Conservation (phyloP, 352 stramenopile genomes). For the Ophiocytium majus region DNA sequence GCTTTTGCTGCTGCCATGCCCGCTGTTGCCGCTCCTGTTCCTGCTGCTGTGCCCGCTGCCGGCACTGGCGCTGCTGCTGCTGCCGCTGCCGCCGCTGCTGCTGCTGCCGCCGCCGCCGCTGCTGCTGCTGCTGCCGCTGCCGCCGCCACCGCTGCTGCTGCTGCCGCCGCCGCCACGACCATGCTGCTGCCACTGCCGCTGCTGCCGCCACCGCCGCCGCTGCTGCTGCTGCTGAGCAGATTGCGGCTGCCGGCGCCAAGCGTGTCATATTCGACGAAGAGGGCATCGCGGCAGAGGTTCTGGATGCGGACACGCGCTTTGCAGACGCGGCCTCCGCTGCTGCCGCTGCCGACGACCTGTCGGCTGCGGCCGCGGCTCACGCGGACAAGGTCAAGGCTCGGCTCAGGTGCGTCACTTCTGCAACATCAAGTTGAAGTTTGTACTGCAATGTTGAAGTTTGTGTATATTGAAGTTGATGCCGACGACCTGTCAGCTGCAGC, state of each 20-base stretch:
- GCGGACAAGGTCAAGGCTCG: slow-evolving; percentile 38
- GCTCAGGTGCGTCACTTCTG: slow-evolving; percentile 39
- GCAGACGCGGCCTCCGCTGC: not conserved
- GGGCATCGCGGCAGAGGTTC: slow-evolving; percentile 21
- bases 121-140: too few relatives aligned
- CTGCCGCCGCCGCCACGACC: too few relatives aligned
- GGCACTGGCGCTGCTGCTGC: too few relatives aligned
- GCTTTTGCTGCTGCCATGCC: too few relatives aligned
- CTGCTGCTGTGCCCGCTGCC: too few relatives aligned
- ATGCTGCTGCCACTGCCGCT: too few relatives aligned
- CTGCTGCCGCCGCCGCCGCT: too few relatives aligned
- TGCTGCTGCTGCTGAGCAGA: slow-evolving; percentile 9
- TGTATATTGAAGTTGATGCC: not conserved
- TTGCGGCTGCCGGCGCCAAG: slow-evolving; percentile 7
- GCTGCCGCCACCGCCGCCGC: not conserved
- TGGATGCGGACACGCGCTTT: slow-evolving; percentile 5
- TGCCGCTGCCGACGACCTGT: slow-evolving; percentile 4
- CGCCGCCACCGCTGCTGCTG: too few relatives aligned
- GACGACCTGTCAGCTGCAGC: slow-evolving; percentile 25
- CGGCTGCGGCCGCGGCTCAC: slow-evolving; percentile 34
- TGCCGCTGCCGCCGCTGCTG: too few relatives aligned
- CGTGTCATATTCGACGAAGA: slow-evolving; percentile 44
- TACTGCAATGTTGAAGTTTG: too few relatives aligned
- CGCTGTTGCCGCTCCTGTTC: too few relatives aligned
- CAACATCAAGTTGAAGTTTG: too few relatives aligned